These are phyloP conservation scores for Boechera retrofracta DNA, from an alignment of 345 rosid genomes.

Conservation along the genomic window DNA sequence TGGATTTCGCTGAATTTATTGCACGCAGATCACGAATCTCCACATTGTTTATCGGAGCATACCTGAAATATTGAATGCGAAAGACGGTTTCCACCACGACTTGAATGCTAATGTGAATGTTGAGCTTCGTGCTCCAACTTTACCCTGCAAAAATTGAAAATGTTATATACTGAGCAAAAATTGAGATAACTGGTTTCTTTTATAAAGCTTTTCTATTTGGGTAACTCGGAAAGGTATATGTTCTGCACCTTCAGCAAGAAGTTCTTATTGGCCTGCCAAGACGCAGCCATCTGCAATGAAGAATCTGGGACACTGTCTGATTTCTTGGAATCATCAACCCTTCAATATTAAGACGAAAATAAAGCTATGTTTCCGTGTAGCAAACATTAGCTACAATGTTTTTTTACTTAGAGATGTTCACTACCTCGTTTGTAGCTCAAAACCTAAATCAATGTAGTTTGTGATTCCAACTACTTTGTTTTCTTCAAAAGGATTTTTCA, in stretches of 20 bases:
- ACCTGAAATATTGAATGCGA: constrained; percentile 84
- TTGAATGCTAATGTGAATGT: constrained; percentile 77
- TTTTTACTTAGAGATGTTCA: constrained; percentile 7
- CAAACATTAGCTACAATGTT: not conserved
- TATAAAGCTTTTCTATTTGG: constrained; percentile 21
- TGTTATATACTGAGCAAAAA: not conserved
- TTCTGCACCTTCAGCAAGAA: constrained; percentile 71
- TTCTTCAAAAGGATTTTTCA: constrained; percentile 84
- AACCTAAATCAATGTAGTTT: constrained; percentile 88
- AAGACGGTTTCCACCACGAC: constrained; percentile 98
- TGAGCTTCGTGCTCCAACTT: constrained; percentile 80
- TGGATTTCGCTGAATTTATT: not conserved
- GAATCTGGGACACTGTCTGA: constrained; percentile 58
- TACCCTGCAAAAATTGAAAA: constrained; percentile 58
- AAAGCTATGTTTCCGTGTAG: constrained; percentile 32
- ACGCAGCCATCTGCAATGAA: constrained; percentile 84
- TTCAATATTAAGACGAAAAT: constrained; percentile 34
- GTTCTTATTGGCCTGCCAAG: constrained; percentile 98
- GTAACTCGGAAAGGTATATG: not conserved
- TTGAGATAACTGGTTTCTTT: not conserved
- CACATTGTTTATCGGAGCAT: not conserved
- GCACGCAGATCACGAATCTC: not conserved
- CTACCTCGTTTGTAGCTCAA: constrained; percentile 88
- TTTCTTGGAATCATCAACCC: constrained; percentile 62
- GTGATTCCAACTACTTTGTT: constrained; percentile 87